Conservation (phyloP, 768 basidiomycete species). For the Auriscalpium microsporum region DNA sequence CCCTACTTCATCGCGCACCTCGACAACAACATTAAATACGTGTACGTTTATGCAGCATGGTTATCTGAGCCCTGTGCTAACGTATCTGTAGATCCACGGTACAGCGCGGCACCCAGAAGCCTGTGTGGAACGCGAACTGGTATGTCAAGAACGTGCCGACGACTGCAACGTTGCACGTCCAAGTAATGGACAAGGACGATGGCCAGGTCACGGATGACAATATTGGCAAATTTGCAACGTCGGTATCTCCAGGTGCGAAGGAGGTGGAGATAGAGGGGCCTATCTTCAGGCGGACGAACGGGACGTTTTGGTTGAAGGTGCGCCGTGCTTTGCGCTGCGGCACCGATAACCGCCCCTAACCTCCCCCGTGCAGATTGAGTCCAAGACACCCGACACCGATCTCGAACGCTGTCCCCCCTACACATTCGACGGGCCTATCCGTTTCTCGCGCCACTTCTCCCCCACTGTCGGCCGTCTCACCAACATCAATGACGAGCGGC, state of each 20-base stretch:
- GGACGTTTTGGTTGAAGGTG: conserved; percentile 67
- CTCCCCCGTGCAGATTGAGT: conserved; percentile 40
- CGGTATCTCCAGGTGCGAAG: conserved; percentile 47
- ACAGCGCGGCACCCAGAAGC: conserved; percentile 42
- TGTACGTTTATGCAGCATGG: conserved; percentile 34
- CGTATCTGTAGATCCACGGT: conserved; percentile 50
- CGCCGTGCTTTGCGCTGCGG: conserved; percentile 5
- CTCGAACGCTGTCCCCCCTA: conserved; percentile 41
- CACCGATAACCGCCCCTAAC: not conserved
- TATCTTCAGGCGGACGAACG: conserved; percentile 38
- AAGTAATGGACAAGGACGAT: conserved; percentile 64
- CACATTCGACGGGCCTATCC: conserved; percentile 65
- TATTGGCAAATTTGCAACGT: conserved; percentile 54
- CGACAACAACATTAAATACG: conserved; percentile 54
- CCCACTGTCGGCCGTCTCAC: conserved; percentile 62
- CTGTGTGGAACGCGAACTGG: conserved; percentile 77
- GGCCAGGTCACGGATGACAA: conserved; percentile 47
- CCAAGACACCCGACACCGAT: conserved; percentile 33
- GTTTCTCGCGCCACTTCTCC: conserved; percentile 62
- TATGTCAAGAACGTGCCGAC: conserved; percentile 62
- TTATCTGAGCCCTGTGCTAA: not conserved
- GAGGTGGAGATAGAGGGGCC: conserved; percentile 56
- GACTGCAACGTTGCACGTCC: conserved; percentile 49
- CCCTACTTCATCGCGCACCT: conserved; percentile 67
- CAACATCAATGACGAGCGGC: conserved; percentile 47